These are phyloP conservation scores for Talaromyces albobiverticillius DNA, from an alignment of 2,329 filamentous ascomycete genomes.

Conservation along the genomic window DNA sequence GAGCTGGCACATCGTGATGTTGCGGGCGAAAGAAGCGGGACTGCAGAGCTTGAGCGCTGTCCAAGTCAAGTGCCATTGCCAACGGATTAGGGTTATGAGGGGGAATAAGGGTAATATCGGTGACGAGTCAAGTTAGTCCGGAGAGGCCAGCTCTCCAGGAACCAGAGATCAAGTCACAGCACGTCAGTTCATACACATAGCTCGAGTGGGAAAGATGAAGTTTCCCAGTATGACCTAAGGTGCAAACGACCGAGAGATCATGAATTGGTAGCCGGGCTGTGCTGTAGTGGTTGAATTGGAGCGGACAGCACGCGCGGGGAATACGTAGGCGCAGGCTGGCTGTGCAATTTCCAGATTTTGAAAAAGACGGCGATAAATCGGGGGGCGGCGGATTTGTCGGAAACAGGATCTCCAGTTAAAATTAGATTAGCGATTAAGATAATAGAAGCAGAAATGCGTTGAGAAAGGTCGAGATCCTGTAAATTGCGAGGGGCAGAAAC, in stretches of 20 bases:
- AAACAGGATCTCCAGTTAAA: too few species aligned
- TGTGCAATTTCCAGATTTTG: too few species aligned
- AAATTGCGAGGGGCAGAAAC: slow-evolving; percentile 12
- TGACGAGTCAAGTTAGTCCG: slow-evolving; percentile 18
- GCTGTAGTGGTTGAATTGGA: not conserved
- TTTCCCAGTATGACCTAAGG: not conserved
- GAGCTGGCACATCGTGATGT: slow-evolving; percentile 2
- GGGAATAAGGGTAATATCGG: not conserved
- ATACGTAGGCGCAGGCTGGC: too few species aligned
- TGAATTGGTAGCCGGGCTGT: too few species aligned
- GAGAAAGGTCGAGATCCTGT: not conserved
- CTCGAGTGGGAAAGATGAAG: not conserved
- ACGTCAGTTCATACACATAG: slow-evolving; percentile 16
- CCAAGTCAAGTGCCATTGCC: slow-evolving; percentile 29
- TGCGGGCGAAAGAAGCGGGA: slow-evolving; percentile 19
- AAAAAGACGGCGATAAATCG: too few species aligned
- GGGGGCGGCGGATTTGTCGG: too few species aligned
- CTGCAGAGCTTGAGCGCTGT: slow-evolving; percentile 19
- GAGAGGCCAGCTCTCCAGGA: slow-evolving; percentile 44
- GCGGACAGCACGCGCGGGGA: not conserved
- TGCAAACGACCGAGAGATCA: not conserved
- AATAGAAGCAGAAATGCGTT: not conserved
- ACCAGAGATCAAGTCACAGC: slow-evolving; percentile 19
- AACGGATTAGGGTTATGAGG: slow-evolving; percentile 4
- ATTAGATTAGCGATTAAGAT: too few species aligned